A percentile compares a stretch with the other conserved stretches of the same genome.
phyloP scores from a whole-genome alignment of 2,329 filamentous ascomycete genomes.

The Penicillium concentricum region DNA sequence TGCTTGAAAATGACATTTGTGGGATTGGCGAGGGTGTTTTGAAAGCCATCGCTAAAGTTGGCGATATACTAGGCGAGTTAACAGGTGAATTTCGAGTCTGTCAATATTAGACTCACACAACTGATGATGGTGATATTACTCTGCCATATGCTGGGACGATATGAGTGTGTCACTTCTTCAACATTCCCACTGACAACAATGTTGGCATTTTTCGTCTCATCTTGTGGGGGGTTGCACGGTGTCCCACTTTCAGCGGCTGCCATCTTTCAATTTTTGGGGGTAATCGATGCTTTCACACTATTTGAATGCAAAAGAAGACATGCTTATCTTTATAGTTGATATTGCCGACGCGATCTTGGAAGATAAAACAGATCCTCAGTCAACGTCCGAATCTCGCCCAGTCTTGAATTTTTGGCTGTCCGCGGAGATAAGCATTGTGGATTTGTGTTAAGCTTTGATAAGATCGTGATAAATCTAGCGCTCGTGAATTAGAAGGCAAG shows the following conservation, averaged over 20 bases:
- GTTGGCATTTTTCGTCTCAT: constrained; percentile 12
- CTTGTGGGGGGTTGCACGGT: constrained; percentile 1
- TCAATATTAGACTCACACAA: constrained; percentile 23
- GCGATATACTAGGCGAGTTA: constrained; percentile 24
- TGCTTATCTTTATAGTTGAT: not conserved
- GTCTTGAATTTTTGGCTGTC: not conserved
- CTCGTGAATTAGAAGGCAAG: no score
- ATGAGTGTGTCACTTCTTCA: constrained; percentile 7
- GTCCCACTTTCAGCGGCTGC: not conserved
- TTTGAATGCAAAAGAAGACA: not conserved
- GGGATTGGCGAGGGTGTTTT: constrained; percentile 32
- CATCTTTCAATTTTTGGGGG: not conserved
- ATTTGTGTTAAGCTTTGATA: constrained; percentile 6
- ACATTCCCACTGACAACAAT: not conserved
- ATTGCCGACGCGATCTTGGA: not conserved
- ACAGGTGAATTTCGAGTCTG: not conserved
- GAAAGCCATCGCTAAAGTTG: constrained; percentile 35
- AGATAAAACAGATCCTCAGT: not conserved
- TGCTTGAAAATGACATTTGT: constrained; percentile 35
- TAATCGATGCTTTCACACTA: no score
- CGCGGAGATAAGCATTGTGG: no score
- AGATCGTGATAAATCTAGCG: not conserved
- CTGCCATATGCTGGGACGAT: constrained; percentile 25
- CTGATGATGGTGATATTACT: constrained; percentile 32
- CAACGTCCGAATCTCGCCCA: not conserved